phyloP scores from a whole-genome alignment of 2,329 filamentous ascomycete genomes.

The Claviceps monticola region DNA sequence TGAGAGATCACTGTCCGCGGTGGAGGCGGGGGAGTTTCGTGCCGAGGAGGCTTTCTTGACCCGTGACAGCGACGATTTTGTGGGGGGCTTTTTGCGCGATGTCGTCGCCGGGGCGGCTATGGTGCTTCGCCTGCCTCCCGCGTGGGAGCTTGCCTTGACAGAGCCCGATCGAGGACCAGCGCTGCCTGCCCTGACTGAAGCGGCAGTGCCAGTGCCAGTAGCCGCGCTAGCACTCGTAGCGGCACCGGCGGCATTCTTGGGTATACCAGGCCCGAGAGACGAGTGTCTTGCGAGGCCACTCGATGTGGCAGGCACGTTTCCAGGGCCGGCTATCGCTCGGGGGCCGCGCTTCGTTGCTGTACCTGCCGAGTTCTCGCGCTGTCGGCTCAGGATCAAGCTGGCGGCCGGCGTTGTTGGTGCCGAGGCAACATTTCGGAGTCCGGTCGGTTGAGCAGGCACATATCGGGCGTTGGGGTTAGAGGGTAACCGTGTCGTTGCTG shows the following conservation, averaged over 20 bases:
- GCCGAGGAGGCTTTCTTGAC: slow-evolving; percentile 41
- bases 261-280: slow-evolving; percentile 48
- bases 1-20: slow-evolving; percentile 50
- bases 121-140: slow-evolving; percentile 33
- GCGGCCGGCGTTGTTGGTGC: slow-evolving; percentile 47
- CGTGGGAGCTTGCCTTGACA: slow-evolving; percentile 28
- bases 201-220: slow-evolving; percentile 8
- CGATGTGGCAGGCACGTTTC: slow-evolving; percentile 34
- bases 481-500: slow-evolving; percentile 28
- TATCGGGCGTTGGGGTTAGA: slow-evolving; percentile 33
- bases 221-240: background rate
- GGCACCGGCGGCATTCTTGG: slow-evolving; percentile 27
- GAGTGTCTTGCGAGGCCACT: slow-evolving; percentile 48
- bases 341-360: slow-evolving; percentile 42
- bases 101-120: slow-evolving; percentile 30
- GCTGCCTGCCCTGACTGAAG: slow-evolving; percentile 38
- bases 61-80: slow-evolving; percentile 48
- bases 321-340: slow-evolving; percentile 32
- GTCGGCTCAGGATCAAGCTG: slow-evolving; percentile 43
- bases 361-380: slow-evolving; percentile 45
- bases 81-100: slow-evolving; percentile 34
- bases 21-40: slow-evolving; percentile 49
- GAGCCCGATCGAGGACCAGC: slow-evolving; percentile 40
- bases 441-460: slow-evolving; percentile 30
- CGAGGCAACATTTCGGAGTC: slow-evolving; percentile 31